Conservation (phyloP, 1,284 basidiomycete species). For the Ustilago xerochloae region DNA sequence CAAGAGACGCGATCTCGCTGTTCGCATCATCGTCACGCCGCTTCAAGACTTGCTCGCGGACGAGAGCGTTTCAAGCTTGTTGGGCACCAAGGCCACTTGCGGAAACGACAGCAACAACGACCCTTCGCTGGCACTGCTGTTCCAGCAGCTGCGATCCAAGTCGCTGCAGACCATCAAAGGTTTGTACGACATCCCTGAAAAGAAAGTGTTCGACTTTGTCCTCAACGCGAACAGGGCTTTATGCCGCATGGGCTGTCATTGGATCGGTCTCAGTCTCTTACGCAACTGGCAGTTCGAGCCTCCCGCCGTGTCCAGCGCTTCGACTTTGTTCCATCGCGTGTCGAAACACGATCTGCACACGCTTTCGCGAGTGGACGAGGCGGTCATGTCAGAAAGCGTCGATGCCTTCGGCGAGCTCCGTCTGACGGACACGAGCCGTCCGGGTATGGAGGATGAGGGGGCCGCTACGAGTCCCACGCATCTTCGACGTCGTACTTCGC, state of each 20-base stretch:
- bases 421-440: background rate
- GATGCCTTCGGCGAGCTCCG: conserved; percentile 22
- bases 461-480: conserved; percentile 8
- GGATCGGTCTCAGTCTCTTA: conserved; percentile 84
- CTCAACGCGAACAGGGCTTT: conserved; percentile 90
- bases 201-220: conserved; percentile 90
- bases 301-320: conserved; percentile 71
- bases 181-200: conserved; percentile 85
- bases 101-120: conserved; percentile 91
- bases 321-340: conserved; percentile 33
- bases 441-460: background rate
- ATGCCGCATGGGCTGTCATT: conserved; percentile 93
- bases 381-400: conserved; percentile 16
- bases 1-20: conserved; percentile 83
- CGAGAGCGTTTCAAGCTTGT: conserved; percentile 14
- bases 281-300: conserved; percentile 89
- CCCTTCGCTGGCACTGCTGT: conserved; percentile 86
- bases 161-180: conserved; percentile 91
- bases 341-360: conserved; percentile 42
- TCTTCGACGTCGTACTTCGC: conserved; percentile 20
- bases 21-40: conserved; percentile 77
- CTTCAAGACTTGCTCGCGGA: conserved; percentile 37
- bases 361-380: conserved; percentile 35
- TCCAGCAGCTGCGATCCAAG: conserved; percentile 87
- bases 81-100: conserved; percentile 69